Evolutionary conservation across 768 basidiomycete genomes (phyloP), one percentile per base, ranked within the genome.

Genomic region (Grammothele lineata): DNA sequence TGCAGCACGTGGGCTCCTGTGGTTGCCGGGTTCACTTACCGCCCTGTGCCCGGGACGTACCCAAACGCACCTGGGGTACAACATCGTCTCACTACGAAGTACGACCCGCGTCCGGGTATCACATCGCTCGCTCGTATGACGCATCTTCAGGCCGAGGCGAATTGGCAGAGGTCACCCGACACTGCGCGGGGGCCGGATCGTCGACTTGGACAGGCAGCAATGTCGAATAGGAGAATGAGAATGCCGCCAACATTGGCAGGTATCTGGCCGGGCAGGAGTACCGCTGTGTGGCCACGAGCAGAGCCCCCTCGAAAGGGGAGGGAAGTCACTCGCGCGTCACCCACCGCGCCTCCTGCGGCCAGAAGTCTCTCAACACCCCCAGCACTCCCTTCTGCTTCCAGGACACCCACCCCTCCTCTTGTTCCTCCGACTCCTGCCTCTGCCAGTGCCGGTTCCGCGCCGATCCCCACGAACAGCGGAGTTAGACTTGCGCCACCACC

Each of bases 11-110:
- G 47, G 47, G n/a, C 34, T 17, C 10, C 34, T 39, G 41, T 37
- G 35, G 26, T 27, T 21, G 22, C 5, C 3, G 21, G 33, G 22
- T 49, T 40, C 30, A 45, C 37, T 22, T 47, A 45, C 30, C 44
- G 37, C 1, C 39, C 48, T 1, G 37, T 54, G 12, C 54, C 50
- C 2, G 54, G 54, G 25, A 56, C 54, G 32, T 56, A 49, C 21
- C 50, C 54, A 1, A 37, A 45, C 21, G 54, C 26, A 15, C 50
- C 40, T 8, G 54, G 54, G 10, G 50, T 56, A 12, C 47, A 51
- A 45, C 54, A 44, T 18, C 23, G 6, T 5, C 38, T 49, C 4
- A 26, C 17, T 5, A 44, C 26, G 27, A 35, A 19, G 27, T 54
- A 26, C 25, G 52, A 54, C 34, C 52, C 52, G 19, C 25, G 44